phyloP scores from a whole-genome alignment of 208 protist species.

The Acanthamoeba divionensis region DNA sequence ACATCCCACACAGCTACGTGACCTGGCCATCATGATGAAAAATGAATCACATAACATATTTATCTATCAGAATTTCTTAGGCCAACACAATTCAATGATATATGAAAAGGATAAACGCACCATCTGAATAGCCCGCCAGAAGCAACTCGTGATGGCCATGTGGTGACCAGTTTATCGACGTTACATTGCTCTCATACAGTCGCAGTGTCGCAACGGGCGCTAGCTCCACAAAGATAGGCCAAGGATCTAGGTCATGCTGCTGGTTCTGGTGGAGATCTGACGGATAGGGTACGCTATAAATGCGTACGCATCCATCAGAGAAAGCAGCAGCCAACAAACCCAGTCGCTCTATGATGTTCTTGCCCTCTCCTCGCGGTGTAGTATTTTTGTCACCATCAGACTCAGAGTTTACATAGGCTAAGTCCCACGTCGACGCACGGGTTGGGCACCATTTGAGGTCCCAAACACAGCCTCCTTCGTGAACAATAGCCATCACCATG shows the following conservation, averaged over 20 bases:
- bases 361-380: neutral
- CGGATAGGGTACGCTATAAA: neutral
- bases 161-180: neutral
- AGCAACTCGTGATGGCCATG: neutral
- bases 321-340: neutral
- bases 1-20: slow-evolving; percentile 41
- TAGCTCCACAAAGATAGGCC: neutral
- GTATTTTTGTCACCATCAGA: neutral
- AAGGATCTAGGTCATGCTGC: neutral
- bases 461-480: slow-evolving; percentile 6
- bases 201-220: neutral
- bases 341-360: neutral
- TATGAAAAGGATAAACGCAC: too few relatives aligned
- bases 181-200: slow-evolving; percentile 8
- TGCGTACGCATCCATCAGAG: neutral
- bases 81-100: too few relatives aligned
- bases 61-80: neutral
- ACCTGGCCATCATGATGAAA: neutral
- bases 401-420: neutral
- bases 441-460: slow-evolving; percentile 40
- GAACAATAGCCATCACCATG: slow-evolving; percentile 17
- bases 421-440: neutral
- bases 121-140: slow-evolving; percentile 21
- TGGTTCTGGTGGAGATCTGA: neutral
- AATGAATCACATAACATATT: neutral